Evolutionary conservation across 2,329 filamentous ascomycete genomes (phyloP).

Genomic region (Metarhizium sp.): DNA sequence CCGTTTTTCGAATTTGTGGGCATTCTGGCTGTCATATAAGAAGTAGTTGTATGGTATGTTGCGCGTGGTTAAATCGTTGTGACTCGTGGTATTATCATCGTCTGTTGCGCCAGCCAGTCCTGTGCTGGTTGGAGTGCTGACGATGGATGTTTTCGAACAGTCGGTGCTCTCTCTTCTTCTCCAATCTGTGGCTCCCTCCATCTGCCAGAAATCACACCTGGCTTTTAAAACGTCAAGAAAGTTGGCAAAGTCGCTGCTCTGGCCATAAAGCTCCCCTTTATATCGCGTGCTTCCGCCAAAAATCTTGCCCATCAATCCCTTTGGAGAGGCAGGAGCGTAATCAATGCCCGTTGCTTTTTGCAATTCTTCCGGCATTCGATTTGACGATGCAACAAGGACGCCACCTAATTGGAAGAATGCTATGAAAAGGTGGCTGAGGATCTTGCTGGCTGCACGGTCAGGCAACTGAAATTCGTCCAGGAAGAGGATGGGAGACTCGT

Average conservation of each 20-base stretch:
- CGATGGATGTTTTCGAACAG: constrained; percentile 1
- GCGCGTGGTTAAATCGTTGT: constrained; percentile 5
- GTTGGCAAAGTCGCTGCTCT: constrained; percentile 62
- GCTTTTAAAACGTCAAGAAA: constrained; percentile 71
- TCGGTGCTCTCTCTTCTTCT: constrained; percentile 41
- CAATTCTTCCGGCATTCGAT: constrained; percentile 75
- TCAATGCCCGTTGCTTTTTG: constrained; percentile 65
- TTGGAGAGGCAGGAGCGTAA: constrained; percentile 48
- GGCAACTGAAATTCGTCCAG: constrained; percentile 79
- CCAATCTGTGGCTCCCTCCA: constrained; percentile 68
- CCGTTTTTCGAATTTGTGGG: constrained; percentile 18
- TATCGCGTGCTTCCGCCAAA: constrained; percentile 28
- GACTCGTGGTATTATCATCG: background rate
- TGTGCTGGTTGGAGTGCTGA: background rate
- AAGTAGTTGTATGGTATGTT: constrained; percentile 22
- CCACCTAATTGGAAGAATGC: constrained; percentile 75
- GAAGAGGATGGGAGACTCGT: constrained; percentile 67
- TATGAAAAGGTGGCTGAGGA: constrained; percentile 69
- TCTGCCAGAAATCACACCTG: constrained; percentile 76
- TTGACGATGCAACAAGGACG: constrained; percentile 71
- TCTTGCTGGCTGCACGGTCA: constrained; percentile 68
- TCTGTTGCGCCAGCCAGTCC: background rate
- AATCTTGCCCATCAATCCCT: constrained; percentile 40
- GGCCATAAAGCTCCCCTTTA: constrained; percentile 44
- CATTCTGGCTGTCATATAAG: constrained; percentile 9